Base-by-base conservation (phyloP, 2,329 filamentous ascomycete genomes). In the Dryadomyces quercivorus region DNA sequence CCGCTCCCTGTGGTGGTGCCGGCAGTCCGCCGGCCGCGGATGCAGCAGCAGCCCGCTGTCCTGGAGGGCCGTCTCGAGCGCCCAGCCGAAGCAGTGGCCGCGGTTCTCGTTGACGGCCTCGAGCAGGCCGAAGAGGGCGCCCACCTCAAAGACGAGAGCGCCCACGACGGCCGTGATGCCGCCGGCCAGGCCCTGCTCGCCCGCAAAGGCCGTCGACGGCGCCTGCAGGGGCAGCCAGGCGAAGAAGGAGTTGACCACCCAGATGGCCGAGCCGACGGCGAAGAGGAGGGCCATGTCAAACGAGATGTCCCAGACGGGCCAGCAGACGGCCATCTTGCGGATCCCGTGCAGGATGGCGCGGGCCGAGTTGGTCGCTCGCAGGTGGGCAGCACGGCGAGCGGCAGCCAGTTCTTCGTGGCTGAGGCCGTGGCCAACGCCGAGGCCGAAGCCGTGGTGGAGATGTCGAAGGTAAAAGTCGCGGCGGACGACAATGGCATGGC, bases 101-200 rank as follows among this genome's bases (percentile, higher is more conserved):
- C 76, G 70, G 60, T 85, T 80, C 61, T 82, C 80, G 63, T 87
- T 87, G n/a, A 85, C 72, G 3, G 83, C 83, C 64, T 87, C 84
- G 1, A 85, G 68, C 65, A 86, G 71, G 26, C 86, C 70, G 1
- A 86, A 65, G 1, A 86, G 62, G 40, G 78, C 81, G 0, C 82
- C 83, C 4, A 83, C 53, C 59, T 84, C 81, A 63, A 88, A 86
- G 7, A 86, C 68, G 0, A 80, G 84, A 0, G 82, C 82, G 4
- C 84, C 84, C n/a, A 86, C 72, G 60, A 85, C 80, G 0, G 80
- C 81, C 0, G 77, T 80, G 21, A 84, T 72, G 1, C 82, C 84
- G 3, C 79, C 82, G 0, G 71, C 83, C 58, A 70, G 69, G 8
- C 70, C 57, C 1, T 69, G 66, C 64, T 86, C 82, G 34, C 71